A percentile compares a stretch with the other conserved stretches of the same genome.
Conservation (phyloP, 768 basidiomycete genomes). For the Heimioporus sp. region DNA sequence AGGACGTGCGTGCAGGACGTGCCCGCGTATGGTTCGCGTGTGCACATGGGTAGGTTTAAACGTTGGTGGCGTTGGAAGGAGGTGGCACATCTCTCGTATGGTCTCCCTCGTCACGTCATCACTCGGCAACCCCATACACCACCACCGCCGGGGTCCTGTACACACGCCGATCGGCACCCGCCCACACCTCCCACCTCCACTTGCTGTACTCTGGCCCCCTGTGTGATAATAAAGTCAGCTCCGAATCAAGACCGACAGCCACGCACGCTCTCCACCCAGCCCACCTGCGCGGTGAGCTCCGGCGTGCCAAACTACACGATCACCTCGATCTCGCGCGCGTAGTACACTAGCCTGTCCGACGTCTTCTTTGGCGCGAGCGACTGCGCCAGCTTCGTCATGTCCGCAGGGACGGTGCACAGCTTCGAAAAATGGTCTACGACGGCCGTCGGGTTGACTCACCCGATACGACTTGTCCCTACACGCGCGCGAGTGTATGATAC, state of each 20-base stretch:
- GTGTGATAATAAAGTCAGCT: neutral
- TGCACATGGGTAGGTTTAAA: too few relatives aligned
- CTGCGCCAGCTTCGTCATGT: slow-evolving; percentile 30
- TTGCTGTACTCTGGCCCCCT: slow-evolving; percentile 39
- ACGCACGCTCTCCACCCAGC: slow-evolving; percentile 50
- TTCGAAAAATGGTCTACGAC: slow-evolving; percentile 32
- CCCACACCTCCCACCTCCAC: neutral
- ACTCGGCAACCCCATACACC: slow-evolving; percentile 26
- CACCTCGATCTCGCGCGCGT: slow-evolving; percentile 31
- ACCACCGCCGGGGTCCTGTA: slow-evolving; percentile 28
- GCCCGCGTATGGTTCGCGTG: too few relatives aligned
- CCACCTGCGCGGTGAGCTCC: slow-evolving; percentile 50
- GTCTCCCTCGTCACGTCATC: neutral
- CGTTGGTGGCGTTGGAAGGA: too few relatives aligned
- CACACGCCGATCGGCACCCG: neutral
- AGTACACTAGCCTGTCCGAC: slow-evolving; percentile 24
- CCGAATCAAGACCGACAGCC: too few relatives aligned
- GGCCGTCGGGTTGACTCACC: too few relatives aligned
- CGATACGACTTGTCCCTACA: too few relatives aligned
- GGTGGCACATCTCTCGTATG: too few relatives aligned
- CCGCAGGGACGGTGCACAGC: slow-evolving; percentile 35
- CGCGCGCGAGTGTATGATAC: too few relatives aligned
- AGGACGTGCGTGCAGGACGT: too few relatives aligned
- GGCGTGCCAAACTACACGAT: slow-evolving; percentile 52
- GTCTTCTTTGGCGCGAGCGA: slow-evolving; percentile 18